Evolutionary conservation across 495 filamentous ascomycete species (phyloP).

Genomic region (Chaetomium tenue): DNA sequence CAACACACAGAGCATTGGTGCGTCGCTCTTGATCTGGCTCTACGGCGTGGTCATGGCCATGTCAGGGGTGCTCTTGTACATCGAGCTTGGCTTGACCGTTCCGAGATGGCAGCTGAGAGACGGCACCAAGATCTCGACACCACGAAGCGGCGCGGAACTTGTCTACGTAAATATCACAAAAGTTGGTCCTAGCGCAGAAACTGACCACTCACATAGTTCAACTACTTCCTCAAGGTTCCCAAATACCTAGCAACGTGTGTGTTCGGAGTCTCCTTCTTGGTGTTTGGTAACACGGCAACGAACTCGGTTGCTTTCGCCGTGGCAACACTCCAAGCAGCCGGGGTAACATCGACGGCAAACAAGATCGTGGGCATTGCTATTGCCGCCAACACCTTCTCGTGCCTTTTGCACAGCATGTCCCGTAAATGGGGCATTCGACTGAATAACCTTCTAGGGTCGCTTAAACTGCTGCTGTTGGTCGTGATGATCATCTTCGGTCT

Average conservation of each 20-base stretch:
- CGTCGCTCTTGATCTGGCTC: slow-evolving; percentile 23
- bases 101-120: slow-evolving; percentile 21
- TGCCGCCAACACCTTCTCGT: slow-evolving; percentile 44
- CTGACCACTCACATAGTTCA: slow-evolving; percentile 22
- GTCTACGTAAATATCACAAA: slow-evolving; percentile 15
- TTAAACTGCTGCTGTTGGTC: slow-evolving; percentile 42
- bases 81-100: slow-evolving; percentile 25
- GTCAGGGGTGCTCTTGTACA: slow-evolving; percentile 24
- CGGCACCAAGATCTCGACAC: slow-evolving; percentile 22
- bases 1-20: slow-evolving; percentile 28
- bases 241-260: slow-evolving; percentile 26
- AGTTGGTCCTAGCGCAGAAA: neutral
- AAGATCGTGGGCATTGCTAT: slow-evolving; percentile 24
- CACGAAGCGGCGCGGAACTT: slow-evolving; percentile 28
- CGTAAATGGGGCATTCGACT: slow-evolving; percentile 28
- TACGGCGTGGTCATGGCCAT: slow-evolving; percentile 20
- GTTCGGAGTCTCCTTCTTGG: slow-evolving; percentile 27
- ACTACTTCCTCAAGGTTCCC: slow-evolving; percentile 26
- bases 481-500: slow-evolving; percentile 24
- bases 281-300: slow-evolving; percentile 26
- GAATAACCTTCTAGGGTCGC: slow-evolving; percentile 26
- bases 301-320: slow-evolving; percentile 27
- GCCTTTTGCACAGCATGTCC: slow-evolving; percentile 48
- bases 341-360: neutral
- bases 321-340: slow-evolving; percentile 18